Conservation (phyloP, 106 monocot species). For the Ottelia alismoides region DNA sequence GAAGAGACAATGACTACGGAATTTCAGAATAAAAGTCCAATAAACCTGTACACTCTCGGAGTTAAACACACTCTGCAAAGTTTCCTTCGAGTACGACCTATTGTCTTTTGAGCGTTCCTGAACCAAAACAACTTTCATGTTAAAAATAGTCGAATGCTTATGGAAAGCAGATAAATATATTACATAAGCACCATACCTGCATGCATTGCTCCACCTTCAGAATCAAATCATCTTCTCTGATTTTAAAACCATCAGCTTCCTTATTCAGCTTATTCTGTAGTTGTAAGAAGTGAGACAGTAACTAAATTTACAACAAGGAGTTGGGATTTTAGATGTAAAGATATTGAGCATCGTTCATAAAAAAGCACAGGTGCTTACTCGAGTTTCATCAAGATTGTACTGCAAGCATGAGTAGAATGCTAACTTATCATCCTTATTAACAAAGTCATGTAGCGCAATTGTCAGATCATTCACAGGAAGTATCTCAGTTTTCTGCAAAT, state of each 20-base stretch:
- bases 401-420: conserved; percentile 91
- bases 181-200: conserved; percentile 60
- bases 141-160: no score
- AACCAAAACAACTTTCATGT: conserved; percentile 8
- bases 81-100: conserved; percentile 37
- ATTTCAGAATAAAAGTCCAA: no score
- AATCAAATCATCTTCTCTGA: conserved; percentile 71
- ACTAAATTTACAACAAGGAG: no score
- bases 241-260: conserved; percentile 55
- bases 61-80: conserved; percentile 14
- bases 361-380: conserved; percentile 24
- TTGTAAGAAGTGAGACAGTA: conserved; percentile 2
- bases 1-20: no score
- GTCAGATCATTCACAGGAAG: conserved; percentile 98
- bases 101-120: conserved; percentile 90
- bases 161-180: neutral
- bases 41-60: conserved; percentile 41
- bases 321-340: no score
- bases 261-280: conserved; percentile 65
- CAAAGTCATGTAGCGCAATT: conserved; percentile 96
- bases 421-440: conserved; percentile 94
- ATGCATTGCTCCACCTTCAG: conserved; percentile 78
- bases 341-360: no score
- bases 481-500: conserved; percentile 94
- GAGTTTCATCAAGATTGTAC: conserved; percentile 88